Conservation (phyloP, 2,329 filamentous ascomycete species). For the Arthroderma sp. region DNA sequence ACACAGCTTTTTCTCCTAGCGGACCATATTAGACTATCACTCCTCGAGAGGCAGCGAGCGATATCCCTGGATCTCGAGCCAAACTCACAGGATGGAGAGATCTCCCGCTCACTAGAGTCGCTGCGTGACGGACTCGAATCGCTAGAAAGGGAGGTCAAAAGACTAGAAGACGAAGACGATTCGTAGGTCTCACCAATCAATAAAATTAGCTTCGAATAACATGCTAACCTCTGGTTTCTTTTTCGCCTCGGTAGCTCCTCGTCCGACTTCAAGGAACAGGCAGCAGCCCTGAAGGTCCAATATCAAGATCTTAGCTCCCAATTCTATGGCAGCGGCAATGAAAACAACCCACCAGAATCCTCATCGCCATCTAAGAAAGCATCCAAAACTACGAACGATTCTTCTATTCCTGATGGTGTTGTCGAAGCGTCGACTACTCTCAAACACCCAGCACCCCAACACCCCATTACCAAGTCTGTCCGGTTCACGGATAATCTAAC, state of each 20-base stretch:
- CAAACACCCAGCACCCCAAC: constrained; percentile 31
- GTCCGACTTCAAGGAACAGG: constrained; percentile 49
- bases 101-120: constrained; percentile 76
- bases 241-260: constrained; percentile 14
- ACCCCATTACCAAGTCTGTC: constrained; percentile 54
- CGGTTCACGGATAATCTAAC: constrained; percentile 58
- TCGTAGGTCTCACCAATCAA: constrained; percentile 33
- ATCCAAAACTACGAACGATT: constrained; percentile 42
- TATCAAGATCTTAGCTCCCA: constrained; percentile 64
- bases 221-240: too few relatives aligned
- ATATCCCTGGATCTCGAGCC: constrained; percentile 65
- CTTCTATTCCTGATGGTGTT: constrained; percentile 50
- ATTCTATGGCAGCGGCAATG: constrained; percentile 51
- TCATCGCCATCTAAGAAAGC: background rate
- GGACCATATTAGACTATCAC: constrained; percentile 91
- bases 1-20: constrained; percentile 80
- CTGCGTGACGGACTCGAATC: constrained; percentile 65
- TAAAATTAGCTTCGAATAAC: background rate
- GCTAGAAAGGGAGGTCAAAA: constrained; percentile 50
- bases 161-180: constrained; percentile 50
- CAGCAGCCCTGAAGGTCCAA: constrained; percentile 57
- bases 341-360: constrained; percentile 16
- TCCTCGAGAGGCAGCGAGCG: constrained; percentile 81
- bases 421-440: constrained; percentile 40
- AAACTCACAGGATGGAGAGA: constrained; percentile 74